Base-by-base conservation (phyloP, 2,329 filamentous ascomycete species). In the Keithomyces neogunnii region DNA sequence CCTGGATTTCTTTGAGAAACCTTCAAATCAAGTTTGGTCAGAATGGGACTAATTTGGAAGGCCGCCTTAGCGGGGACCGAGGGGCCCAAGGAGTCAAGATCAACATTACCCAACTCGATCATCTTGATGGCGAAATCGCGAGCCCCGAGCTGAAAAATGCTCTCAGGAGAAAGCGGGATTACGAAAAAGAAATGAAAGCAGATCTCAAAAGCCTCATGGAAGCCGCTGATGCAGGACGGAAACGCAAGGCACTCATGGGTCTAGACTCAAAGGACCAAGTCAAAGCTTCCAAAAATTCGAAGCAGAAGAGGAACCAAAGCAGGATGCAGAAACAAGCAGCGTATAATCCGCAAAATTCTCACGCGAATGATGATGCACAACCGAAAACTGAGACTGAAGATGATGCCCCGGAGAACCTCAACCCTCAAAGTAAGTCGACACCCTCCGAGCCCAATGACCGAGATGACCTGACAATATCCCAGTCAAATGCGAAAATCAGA, bases 1-100 rank as follows among this genome's bases (percentile, higher is more conserved):
- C 81, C 29, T 84, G 85, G 73, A 69, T 95, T 2, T 69, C 69
- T 3, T 66, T 96, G 5, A 76, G 73, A 28, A 96, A 96, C 59
- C 74, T 95, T 3, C 85, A 85, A 26, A 75, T 89, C 55, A 88
- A 85, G 56, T 69, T 68, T 26, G 77, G 78, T 10, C 71, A 63
- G 47, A 73, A 75, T 45, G 71, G 65, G 30, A 63, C 66, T 3
- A 77, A 78, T 53, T 70, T 96, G 0, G 90, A 96, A 65, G 91
- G 87, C 2, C 80, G 73, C 49, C 66, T 96, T 28, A 82, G 85
- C 57, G 74, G 76, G 48, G 88, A 93, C 58, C 67, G 67, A 5
- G 58, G 59, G 1, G 56, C 60, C 8, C 71, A 36, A 8, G 55
- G 56, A 7, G 68, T 56, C 6, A 83, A 79, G 57, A 60, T 89